phyloP scores from a whole-genome alignment of 768 basidiomycete genomes.

The Saitozyma podzolica region DNA sequence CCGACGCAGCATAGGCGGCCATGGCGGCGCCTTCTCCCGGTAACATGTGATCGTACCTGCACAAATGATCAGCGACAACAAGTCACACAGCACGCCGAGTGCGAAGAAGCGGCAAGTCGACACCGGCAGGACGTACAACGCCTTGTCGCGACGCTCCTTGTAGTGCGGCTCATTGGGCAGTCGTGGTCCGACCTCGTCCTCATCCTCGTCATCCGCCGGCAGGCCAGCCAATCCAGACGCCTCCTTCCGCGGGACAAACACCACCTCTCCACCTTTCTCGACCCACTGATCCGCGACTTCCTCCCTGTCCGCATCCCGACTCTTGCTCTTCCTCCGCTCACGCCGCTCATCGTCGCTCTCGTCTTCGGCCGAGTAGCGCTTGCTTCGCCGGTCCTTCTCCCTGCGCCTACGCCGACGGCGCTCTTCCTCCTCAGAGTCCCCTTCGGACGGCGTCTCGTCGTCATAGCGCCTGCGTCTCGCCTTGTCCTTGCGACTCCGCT shows the following conservation, averaged over 20 bases:
- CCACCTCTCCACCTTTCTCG: conserved; percentile 38
- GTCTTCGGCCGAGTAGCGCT: conserved; percentile 46
- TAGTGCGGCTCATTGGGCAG: conserved; percentile 57
- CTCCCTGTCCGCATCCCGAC: conserved; percentile 29
- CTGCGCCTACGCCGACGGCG: conserved; percentile 21
- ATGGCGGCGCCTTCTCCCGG: conserved; percentile 97
- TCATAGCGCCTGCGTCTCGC: conserved; percentile 17
- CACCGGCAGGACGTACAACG: background rate
- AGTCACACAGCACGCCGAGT: too few species aligned
- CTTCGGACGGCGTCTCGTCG: conserved; percentile 25
- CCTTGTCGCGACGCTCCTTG: conserved; percentile 3
- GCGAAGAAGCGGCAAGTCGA: background rate
- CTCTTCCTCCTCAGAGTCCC: conserved; percentile 35
- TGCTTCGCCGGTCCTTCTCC: conserved; percentile 58
- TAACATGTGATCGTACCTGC: conserved; percentile 77
- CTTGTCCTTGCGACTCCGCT: too few species aligned
- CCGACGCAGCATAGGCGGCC: conserved; percentile 86
- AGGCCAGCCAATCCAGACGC: background rate
- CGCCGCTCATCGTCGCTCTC: conserved; percentile 28
- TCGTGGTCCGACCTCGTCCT: conserved; percentile 76
- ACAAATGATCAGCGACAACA: background rate
- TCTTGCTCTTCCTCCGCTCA: conserved; percentile 37
- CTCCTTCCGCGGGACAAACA: too few species aligned
- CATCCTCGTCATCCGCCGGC: conserved; percentile 57
- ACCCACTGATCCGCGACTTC: conserved; percentile 50